Conservation (phyloP, 176 grass and related monocot species). For the Hordeum marinum region DNA sequence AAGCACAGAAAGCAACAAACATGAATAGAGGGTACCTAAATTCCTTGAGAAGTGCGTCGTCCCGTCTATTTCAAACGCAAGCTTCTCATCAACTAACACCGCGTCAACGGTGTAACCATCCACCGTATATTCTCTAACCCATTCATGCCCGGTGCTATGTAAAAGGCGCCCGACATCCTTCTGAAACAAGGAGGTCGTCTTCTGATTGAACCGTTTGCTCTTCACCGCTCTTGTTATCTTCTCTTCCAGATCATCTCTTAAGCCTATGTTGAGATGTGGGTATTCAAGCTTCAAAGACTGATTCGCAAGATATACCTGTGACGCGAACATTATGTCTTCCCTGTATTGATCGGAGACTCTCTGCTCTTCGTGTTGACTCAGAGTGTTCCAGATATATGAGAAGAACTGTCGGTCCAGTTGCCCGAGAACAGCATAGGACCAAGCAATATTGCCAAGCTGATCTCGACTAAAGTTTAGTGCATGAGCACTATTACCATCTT, state of each 20-base stretch:
- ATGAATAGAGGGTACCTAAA: constrained; percentile 45
- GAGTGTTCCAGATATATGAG: constrained; percentile 51
- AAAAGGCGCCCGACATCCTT: constrained; percentile 84
- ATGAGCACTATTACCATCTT: not conserved
- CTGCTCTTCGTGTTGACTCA: constrained; percentile 62
- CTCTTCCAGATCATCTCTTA: constrained; percentile 67
- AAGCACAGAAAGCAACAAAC: not conserved
- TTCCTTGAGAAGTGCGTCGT: constrained; percentile 91
- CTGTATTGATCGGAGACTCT: constrained; percentile 71
- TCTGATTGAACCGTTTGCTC: constrained; percentile 87
- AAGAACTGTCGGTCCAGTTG: constrained; percentile 74
- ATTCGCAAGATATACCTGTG: constrained; percentile 88
- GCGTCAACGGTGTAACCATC: constrained; percentile 91
- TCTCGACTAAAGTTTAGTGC: constrained; percentile 65
- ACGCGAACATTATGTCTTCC: constrained; percentile 91
- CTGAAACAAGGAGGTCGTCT: constrained; percentile 80
- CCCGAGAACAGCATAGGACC: constrained; percentile 88
- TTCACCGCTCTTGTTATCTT: constrained; percentile 67
- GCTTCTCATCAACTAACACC: constrained; percentile 61
- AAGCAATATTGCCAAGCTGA: constrained; percentile 85
- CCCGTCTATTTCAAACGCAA: constrained; percentile 96
- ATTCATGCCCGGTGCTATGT: constrained; percentile 68
- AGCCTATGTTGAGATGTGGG: constrained; percentile 51
- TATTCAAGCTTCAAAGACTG: constrained; percentile 84
- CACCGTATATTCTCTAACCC: constrained; percentile 70